These are phyloP conservation scores for Botrytis cinerea DNA, from an alignment of 2,329 filamentous ascomycete genomes.

Conservation along the genomic window DNA sequence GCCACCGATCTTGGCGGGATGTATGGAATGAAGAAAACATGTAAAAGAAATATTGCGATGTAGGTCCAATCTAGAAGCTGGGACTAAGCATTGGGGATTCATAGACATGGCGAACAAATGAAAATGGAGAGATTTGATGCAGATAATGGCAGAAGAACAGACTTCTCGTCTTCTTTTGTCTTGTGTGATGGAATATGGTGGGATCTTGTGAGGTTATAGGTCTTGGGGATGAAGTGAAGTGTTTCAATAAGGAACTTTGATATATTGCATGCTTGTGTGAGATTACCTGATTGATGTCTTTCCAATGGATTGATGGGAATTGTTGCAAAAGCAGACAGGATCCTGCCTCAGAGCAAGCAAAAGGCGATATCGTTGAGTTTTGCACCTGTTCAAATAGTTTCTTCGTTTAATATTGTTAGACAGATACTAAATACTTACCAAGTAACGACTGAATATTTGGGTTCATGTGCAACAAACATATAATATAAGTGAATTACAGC, in stretches of 20 bases:
- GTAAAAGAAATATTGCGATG: neutral
- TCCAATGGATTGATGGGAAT: neutral
- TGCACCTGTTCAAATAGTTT: neutral
- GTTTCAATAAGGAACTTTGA: neutral
- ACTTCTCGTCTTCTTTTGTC: slow-evolving; percentile 8
- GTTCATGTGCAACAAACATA: neutral
- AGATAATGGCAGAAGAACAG: neutral
- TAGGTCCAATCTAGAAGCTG: neutral
- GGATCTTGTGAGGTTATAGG: neutral
- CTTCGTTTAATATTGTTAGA: neutral
- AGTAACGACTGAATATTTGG: neutral
- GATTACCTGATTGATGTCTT: neutral
- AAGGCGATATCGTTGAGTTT: neutral
- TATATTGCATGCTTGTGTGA: neutral
- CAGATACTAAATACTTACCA: neutral
- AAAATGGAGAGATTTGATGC: neutral
- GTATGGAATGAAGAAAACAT: neutral
- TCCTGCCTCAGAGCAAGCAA: neutral
- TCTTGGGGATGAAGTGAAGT: neutral
- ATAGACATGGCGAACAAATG: neutral
- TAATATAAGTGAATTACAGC: neutral
- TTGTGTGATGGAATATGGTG: neutral
- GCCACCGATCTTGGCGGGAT: neutral
- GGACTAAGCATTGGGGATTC: neutral
- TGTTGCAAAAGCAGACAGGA: too few relatives aligned